Evolutionary conservation across 352 stramenopile species (phyloP).

Genomic region (Phytophthora rubi): DNA sequence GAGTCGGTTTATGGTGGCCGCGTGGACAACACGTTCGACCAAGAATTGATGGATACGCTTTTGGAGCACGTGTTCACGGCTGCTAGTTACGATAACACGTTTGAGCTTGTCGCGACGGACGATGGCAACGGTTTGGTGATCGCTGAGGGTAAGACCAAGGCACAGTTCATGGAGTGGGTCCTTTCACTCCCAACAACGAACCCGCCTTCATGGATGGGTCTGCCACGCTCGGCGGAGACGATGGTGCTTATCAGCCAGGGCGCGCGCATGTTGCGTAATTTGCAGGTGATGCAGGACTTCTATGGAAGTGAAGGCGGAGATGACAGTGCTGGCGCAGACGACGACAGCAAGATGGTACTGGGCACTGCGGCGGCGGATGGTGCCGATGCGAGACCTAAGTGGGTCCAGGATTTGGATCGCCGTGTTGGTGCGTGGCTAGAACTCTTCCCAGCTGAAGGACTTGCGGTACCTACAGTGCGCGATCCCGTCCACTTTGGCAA

Average conservation of each 20-base stretch:
- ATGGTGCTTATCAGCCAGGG: slow-evolving; percentile 89
- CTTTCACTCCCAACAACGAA: slow-evolving; percentile 89
- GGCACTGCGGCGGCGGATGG: slow-evolving; percentile 37
- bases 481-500: slow-evolving; percentile 76
- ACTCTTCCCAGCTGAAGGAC: slow-evolving; percentile 53
- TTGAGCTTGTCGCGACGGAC: slow-evolving; percentile 59
- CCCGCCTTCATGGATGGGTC: slow-evolving; percentile 92
- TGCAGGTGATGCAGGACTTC: slow-evolving; percentile 85
- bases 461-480: slow-evolving; percentile 53
- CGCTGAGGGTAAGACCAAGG: slow-evolving; percentile 90
- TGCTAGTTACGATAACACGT: slow-evolving; percentile 93
- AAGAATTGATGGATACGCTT: slow-evolving; percentile 95
- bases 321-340: slow-evolving; percentile 36
- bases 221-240: slow-evolving; percentile 92
- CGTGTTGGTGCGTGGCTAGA: slow-evolving; percentile 69
- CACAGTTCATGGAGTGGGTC: slow-evolving; percentile 93
- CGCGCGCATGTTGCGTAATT: slow-evolving; percentile 75
- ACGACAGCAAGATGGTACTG: slow-evolving; percentile 71
- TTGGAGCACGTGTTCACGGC: slow-evolving; percentile 94
- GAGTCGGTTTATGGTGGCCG: slow-evolving; percentile 98
- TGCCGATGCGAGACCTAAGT: slow-evolving; percentile 69
- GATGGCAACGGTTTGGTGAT: slow-evolving; percentile 71
- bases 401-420: slow-evolving; percentile 83
- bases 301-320: slow-evolving; percentile 70
- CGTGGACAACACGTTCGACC: slow-evolving; percentile 97